Evolutionary conservation across 345 rosid species (phyloP).

Genomic region (Garcia nutans): DNA sequence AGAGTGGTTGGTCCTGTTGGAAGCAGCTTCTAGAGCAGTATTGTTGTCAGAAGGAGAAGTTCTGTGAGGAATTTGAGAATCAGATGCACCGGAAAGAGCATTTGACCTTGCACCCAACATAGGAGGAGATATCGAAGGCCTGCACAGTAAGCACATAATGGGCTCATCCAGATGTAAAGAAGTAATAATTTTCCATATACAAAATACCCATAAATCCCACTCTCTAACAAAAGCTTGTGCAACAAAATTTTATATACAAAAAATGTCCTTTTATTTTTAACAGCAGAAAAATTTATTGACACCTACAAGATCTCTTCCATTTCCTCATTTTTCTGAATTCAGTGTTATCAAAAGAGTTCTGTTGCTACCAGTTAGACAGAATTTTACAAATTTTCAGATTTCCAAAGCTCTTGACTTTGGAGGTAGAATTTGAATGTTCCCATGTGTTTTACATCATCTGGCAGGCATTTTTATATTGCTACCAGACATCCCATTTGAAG

Average conservation of each 20-base stretch:
- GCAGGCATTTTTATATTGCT: background rate
- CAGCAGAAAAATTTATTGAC: background rate
- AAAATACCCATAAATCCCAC: background rate
- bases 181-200: background rate
- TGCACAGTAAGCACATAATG: conserved; percentile 29
- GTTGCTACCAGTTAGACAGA: background rate
- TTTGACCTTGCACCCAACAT: conserved; percentile 41
- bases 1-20: conserved; percentile 27
- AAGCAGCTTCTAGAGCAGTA: conserved; percentile 26
- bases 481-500: background rate
- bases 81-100: conserved; percentile 21
- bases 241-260: background rate
- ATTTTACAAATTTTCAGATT: background rate
- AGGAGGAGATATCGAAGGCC: conserved; percentile 49
- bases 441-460: background rate
- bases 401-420: background rate
- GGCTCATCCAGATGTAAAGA: conserved; percentile 12
- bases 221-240: background rate
- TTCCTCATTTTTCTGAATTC: background rate
- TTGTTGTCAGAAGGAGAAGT: conserved; percentile 18
- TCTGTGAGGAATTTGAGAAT: conserved; percentile 33
- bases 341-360: background rate
- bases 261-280: background rate
- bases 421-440: background rate
- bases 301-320: background rate